Evolutionary conservation across 2,329 filamentous ascomycete genomes (phyloP).

Genomic region (Curvularia sp.): DNA sequence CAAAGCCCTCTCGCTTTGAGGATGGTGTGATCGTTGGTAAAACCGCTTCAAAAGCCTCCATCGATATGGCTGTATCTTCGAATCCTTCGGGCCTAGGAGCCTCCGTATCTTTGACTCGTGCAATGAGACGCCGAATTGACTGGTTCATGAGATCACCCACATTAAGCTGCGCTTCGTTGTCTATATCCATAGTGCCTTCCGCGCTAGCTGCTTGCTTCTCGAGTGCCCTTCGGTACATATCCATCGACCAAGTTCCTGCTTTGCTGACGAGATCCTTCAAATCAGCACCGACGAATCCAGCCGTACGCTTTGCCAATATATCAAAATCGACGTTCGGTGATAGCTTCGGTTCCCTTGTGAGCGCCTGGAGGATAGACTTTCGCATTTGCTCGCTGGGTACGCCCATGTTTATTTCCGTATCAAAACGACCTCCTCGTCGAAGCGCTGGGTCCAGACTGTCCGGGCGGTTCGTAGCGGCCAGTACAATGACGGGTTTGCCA

Average conservation of each 20-base stretch:
- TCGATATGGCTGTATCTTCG: constrained; percentile 64
- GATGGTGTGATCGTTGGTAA: constrained; percentile 79
- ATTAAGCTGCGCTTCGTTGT: constrained; percentile 40
- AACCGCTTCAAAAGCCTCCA: constrained; percentile 75
- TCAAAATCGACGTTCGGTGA: constrained; percentile 75
- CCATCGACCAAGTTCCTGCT: constrained; percentile 69
- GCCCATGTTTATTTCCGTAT: constrained; percentile 83
- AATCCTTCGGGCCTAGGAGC: constrained; percentile 61
- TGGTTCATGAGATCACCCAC: constrained; percentile 26
- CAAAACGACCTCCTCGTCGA: constrained; percentile 76
- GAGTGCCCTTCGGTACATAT: constrained; percentile 63
- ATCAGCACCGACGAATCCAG: constrained; percentile 93
- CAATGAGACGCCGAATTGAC: constrained; percentile 56
- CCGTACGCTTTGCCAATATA: constrained; percentile 79
- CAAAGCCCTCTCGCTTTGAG: constrained; percentile 91
- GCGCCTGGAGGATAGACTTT: constrained; percentile 76
- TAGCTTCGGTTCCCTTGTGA: constrained; percentile 71
- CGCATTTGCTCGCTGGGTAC: constrained; percentile 82
- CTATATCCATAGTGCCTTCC: constrained; percentile 61
- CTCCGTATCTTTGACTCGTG: constrained; percentile 58
- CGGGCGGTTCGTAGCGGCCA: constrained; percentile 88
- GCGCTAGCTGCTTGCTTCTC: constrained; percentile 47
- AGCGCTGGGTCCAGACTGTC: constrained; percentile 84
- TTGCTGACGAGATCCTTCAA: constrained; percentile 74
- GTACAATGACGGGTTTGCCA: constrained; percentile 81